A percentile compares a stretch with the other conserved stretches of the same genome.
These are phyloP conservation scores for Calvatia gigantea DNA, from an alignment of 768 basidiomycete genomes.

Conservation along the genomic window DNA sequence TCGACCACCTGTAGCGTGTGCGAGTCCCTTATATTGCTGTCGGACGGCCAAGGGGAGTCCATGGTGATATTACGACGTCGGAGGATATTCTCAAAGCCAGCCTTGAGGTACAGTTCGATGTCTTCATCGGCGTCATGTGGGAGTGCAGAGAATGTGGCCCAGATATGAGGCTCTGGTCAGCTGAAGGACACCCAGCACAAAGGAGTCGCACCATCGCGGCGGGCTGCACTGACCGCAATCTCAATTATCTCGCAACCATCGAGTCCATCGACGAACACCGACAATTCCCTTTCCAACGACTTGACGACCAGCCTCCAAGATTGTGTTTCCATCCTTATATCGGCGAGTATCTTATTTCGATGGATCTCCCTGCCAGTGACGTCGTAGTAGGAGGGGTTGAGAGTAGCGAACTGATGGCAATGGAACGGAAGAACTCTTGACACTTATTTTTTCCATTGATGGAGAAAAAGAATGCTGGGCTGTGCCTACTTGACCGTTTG, in stretches of 20 bases:
- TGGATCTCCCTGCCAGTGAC: background rate
- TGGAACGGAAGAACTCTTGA: background rate
- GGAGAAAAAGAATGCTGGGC: constrained; percentile 6
- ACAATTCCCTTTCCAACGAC: background rate
- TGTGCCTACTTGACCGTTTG: background rate
- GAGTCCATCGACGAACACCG: background rate
- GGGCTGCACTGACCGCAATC: background rate
- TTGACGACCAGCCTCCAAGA: background rate
- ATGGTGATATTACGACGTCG: background rate
- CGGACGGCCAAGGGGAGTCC: constrained; percentile 11
- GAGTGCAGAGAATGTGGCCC: background rate
- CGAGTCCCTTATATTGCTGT: constrained; percentile 9
- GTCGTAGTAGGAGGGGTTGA: background rate
- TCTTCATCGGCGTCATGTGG: background rate
- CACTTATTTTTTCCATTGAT: background rate
- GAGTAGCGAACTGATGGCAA: constrained; percentile 1
- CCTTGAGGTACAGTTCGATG: constrained; percentile 1
- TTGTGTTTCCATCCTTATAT: background rate
- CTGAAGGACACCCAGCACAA: constrained; percentile 5
- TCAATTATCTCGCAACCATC: background rate
- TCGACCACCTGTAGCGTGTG: constrained; percentile 19
- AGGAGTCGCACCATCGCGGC: background rate
- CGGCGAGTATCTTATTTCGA: background rate
- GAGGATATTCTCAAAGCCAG: background rate
- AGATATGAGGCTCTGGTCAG: background rate